Evolutionary conservation across 805 yeast genomes (phyloP).

Genomic region (Candida insectorum): DNA sequence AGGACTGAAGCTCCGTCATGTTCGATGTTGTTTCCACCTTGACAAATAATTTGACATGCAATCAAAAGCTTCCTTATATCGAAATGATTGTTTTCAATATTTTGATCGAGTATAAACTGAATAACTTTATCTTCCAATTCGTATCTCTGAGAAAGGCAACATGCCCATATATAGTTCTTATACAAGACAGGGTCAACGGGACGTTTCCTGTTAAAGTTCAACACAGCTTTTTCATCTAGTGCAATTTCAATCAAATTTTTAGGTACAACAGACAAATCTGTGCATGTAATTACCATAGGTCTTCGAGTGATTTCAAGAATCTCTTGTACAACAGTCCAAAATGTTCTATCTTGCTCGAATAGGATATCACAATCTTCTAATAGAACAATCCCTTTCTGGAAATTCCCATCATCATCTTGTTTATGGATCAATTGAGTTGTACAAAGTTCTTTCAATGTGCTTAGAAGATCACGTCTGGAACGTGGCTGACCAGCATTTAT

Average conservation of each 20-base stretch:
- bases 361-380: slow-evolving; percentile 84
- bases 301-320: slow-evolving; percentile 59
- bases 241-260: slow-evolving; percentile 44
- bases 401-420: slow-evolving; percentile 18
- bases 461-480: slow-evolving; percentile 65
- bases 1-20: background rate
- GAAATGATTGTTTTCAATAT: background rate
- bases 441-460: slow-evolving; percentile 69
- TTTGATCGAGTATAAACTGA: slow-evolving; percentile 13
- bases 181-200: slow-evolving; percentile 13
- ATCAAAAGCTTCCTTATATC: slow-evolving; percentile 50
- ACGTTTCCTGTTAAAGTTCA: slow-evolving; percentile 7
- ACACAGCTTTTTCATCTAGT: slow-evolving; percentile 35
- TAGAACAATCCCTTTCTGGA: slow-evolving; percentile 65
- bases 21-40: background rate
- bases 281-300: slow-evolving; percentile 69
- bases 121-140: slow-evolving; percentile 29
- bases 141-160: slow-evolving; percentile 33
- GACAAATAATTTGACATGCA: slow-evolving; percentile 42
- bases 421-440: slow-evolving; percentile 76
- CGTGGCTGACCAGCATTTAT: slow-evolving; percentile 73
- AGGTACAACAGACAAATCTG: slow-evolving; percentile 48
- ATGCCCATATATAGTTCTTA: slow-evolving; percentile 39
- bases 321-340: slow-evolving; percentile 72
- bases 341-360: slow-evolving; percentile 72